Conservation (phyloP, 331 rosid species). For the Pyracantha coccinea region DNA sequence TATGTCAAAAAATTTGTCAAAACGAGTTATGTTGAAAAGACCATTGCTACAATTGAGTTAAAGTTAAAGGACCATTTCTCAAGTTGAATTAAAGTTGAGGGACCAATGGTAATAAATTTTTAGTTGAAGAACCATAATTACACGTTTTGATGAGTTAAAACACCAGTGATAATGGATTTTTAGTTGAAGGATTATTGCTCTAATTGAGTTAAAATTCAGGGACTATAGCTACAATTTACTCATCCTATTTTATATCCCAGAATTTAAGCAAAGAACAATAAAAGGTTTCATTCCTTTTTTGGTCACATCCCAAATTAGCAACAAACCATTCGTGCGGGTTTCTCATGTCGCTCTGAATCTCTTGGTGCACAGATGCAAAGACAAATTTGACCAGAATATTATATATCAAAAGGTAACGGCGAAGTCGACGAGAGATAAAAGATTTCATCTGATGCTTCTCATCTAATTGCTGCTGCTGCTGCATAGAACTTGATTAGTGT, state of each 20-base stretch:
- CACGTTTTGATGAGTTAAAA: too few species aligned
- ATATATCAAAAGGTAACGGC: background rate
- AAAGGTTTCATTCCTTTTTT: background rate
- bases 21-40: too few species aligned
- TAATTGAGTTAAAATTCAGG: too few species aligned
- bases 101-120: too few species aligned
- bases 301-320: background rate
- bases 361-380: background rate
- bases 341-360: background rate
- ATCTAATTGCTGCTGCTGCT: background rate
- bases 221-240: too few species aligned
- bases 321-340: background rate
- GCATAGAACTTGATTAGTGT: background rate
- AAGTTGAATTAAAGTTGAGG: too few species aligned
- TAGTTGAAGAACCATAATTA: too few species aligned
- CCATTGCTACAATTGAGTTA: too few species aligned
- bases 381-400: background rate
- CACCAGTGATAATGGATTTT: too few species aligned
- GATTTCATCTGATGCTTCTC: background rate
- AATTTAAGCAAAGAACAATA: background rate
- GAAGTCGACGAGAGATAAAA: background rate
- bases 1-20: too few species aligned
- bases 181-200: too few species aligned
- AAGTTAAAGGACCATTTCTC: too few species aligned
- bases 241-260: background rate